Conservation (phyloP, 1,139 yeast genomes). For the Geotrichum fermentans region DNA sequence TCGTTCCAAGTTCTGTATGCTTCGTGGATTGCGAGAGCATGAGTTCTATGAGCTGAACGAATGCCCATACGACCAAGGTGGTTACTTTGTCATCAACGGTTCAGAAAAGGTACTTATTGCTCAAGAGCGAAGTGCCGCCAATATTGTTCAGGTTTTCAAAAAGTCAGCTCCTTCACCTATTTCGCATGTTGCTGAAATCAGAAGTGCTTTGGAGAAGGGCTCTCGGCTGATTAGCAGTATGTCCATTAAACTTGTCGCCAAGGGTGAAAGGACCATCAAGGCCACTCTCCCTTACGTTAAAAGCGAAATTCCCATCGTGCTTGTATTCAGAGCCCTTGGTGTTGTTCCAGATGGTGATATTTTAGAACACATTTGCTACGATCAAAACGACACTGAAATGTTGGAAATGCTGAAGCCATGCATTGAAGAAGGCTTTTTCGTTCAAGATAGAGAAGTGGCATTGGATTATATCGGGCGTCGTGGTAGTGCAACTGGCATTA, state of each 20-base stretch:
- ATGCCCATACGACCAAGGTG: conserved; percentile 99
- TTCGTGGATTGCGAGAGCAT: conserved; percentile 87
- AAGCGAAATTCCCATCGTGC: conserved; percentile 93
- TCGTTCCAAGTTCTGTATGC: conserved; percentile 91
- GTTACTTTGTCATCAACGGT: conserved; percentile 95
- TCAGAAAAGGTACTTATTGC: conserved; percentile 97
- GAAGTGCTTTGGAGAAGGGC: conserved; percentile 96
- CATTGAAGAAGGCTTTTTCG: conserved; percentile 97
- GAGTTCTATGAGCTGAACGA: conserved; percentile 94
- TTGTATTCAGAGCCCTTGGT: conserved; percentile 95
- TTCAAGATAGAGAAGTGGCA: conserved; percentile 97
- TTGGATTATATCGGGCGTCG: conserved; percentile 97
- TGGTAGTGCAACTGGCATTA: conserved; percentile 89
- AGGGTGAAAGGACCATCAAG: conserved; percentile 80
- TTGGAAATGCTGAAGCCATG: conserved; percentile 98
- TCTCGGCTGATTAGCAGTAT: conserved; percentile 88
- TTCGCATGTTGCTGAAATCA: conserved; percentile 91
- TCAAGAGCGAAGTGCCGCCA: conserved; percentile 97
- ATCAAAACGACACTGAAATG: conserved; percentile 98
- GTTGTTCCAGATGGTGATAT: conserved; percentile 99
- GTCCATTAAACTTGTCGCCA: conserved; percentile 88
- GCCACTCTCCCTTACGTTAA: conserved; percentile 95
- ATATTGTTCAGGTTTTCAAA: conserved; percentile 95
- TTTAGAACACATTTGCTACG: conserved; percentile 95
- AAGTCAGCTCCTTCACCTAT: conserved; percentile 97